Percentiles rank a stretch among this genome's conserved stretches.
These are phyloP conservation scores for Pythium myriotylum DNA, from an alignment of 352 stramenopile species.

Conservation along the genomic window DNA sequence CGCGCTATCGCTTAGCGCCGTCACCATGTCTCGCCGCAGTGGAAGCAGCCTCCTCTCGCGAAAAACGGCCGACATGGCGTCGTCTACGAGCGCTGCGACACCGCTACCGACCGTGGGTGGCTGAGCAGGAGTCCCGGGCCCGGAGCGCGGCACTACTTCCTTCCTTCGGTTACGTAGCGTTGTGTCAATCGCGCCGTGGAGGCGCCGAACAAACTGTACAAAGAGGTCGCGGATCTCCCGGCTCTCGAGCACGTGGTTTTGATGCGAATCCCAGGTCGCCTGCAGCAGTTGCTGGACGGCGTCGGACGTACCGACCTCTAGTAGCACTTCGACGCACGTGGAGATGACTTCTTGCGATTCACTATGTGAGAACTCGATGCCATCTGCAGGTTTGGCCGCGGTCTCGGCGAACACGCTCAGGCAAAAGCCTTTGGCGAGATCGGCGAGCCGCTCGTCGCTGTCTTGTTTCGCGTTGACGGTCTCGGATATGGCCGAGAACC, in stretches of 20 bases:
- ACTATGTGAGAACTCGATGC: neutral
- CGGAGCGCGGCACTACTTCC: neutral
- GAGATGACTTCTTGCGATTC: slow-evolving; percentile 3
- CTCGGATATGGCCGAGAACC: slow-evolving; percentile 4
- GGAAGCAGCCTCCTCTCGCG: slow-evolving; percentile 14
- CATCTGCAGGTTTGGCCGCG: neutral
- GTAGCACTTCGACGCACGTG: slow-evolving; percentile 14
- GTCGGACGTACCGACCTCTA: slow-evolving; percentile 11
- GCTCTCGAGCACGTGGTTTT: slow-evolving; percentile 4
- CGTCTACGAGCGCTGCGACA: slow-evolving; percentile 35
- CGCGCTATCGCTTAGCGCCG: slow-evolving; percentile 1
- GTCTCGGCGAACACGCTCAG: slow-evolving; percentile 11
- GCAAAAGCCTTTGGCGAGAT: slow-evolving; percentile 7
- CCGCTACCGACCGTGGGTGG: neutral
- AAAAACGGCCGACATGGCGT: slow-evolving; percentile 34
- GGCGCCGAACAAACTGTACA: slow-evolving; percentile 8
- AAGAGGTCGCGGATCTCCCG: slow-evolving; percentile 10
- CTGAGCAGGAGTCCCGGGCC: too few relatives aligned
- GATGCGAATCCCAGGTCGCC: slow-evolving; percentile 8
- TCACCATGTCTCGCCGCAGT: slow-evolving; percentile 12
- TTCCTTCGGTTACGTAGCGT: slow-evolving; percentile 1
- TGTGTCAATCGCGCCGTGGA: slow-evolving; percentile 13
- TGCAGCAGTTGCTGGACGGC: slow-evolving; percentile 1
- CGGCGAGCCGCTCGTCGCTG: neutral
- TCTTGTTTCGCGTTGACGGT: neutral